Evolutionary conservation across 768 basidiomycete genomes (phyloP).

Genomic region (Cystofilobasidium capitatum): DNA sequence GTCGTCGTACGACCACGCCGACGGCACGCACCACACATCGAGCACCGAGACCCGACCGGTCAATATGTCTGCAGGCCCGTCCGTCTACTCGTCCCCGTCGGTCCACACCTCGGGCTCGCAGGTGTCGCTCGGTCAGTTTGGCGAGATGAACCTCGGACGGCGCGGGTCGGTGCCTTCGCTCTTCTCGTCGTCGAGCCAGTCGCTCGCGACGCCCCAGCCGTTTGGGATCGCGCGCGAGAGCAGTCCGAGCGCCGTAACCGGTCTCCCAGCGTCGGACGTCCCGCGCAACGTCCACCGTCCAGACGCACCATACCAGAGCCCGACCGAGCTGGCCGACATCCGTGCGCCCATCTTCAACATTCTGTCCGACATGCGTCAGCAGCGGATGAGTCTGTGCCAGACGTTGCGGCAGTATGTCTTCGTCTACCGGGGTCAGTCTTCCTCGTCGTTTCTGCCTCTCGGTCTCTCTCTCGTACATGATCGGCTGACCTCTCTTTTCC

Average conservation of each 20-base stretch:
- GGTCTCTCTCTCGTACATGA: not conserved
- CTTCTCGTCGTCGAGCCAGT: not conserved
- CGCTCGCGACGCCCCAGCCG: slow-evolving; percentile 6
- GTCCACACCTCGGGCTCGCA: slow-evolving; percentile 3
- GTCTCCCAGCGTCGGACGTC: not conserved
- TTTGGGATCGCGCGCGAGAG: slow-evolving; percentile 42
- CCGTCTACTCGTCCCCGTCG: not conserved
- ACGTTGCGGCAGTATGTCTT: slow-evolving; percentile 90
- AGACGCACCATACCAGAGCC: slow-evolving; percentile 7
- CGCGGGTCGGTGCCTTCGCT: not conserved
- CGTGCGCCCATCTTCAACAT: slow-evolving; percentile 70
- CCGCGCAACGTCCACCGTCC: not conserved
- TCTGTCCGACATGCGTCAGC: slow-evolving; percentile 87
- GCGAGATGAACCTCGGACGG: slow-evolving; percentile 1
- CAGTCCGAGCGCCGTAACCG: slow-evolving; percentile 52
- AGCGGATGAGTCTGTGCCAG: slow-evolving; percentile 93
- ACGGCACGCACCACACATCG: not conserved
- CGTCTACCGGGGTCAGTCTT: slow-evolving; percentile 56
- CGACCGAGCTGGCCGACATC: slow-evolving; percentile 54
- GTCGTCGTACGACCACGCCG: not conserved
- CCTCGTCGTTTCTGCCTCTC: not conserved
- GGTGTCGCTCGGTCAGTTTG: slow-evolving; percentile 4
- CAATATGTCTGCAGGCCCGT: not conserved
- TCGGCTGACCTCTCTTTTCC: not conserved
- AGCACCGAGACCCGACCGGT: not conserved